Conservation (phyloP, 129 eudicot genomes). For the Chrysanthemum lavandulifolium region DNA sequence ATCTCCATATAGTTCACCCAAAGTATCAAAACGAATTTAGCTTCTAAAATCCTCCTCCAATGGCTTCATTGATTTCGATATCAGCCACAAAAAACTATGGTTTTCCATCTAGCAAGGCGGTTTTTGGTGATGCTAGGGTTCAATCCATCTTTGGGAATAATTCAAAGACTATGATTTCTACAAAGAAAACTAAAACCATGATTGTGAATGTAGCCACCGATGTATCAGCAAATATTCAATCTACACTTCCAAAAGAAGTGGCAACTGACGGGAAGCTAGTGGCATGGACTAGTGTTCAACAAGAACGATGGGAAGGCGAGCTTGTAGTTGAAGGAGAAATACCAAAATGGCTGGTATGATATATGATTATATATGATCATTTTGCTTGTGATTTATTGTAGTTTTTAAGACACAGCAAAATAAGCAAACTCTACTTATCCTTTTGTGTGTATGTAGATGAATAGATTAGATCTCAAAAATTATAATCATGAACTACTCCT, state of each 20-base stretch:
- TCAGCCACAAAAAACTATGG: conserved; percentile 20
- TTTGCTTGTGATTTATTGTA: neutral
- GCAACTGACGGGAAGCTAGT: conserved; percentile 45
- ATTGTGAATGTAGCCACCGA: conserved; percentile 47
- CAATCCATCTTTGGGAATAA: conserved; percentile 1
- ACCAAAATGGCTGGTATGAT: conserved; percentile 84
- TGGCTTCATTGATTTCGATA: conserved; percentile 53
- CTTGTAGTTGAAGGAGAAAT: conserved; percentile 84
- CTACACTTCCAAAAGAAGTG: conserved; percentile 27
- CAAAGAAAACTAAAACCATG: conserved; percentile 14
- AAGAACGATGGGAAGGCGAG: conserved; percentile 97
- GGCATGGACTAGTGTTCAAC: conserved; percentile 88
- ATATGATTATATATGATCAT: conserved; percentile 4
- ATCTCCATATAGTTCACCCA: neutral
- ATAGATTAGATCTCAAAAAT: no score
- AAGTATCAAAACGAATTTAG: conserved; percentile 15
- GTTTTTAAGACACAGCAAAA: no score
- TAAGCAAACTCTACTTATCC: no score
- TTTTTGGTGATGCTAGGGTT: conserved; percentile 11
- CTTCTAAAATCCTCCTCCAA: conserved; percentile 1
- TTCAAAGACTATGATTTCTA: neutral
- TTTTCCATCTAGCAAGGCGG: conserved; percentile 11
- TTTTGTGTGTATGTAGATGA: no score
- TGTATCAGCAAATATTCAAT: conserved; percentile 18
- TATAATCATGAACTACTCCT: no score